Evolutionary conservation across 805 yeast species (phyloP).

Genomic region (Myxozyma vanderwaltii): DNA sequence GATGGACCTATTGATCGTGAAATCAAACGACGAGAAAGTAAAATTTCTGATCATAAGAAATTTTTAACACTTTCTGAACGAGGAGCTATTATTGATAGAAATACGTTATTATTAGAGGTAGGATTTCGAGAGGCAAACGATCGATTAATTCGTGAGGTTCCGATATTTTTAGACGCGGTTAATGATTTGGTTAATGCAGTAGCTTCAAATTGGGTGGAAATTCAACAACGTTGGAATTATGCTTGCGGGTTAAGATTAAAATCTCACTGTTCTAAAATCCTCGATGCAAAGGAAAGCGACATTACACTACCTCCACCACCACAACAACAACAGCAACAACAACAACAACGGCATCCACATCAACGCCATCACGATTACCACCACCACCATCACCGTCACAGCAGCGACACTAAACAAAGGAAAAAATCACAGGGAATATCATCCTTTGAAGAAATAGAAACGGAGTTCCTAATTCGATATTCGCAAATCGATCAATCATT

Average conservation of each 20-base stretch:
- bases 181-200: conserved; percentile 21
- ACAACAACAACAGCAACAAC: background rate
- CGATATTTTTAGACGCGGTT: conserved; percentile 15
- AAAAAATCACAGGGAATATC: background rate
- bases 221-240: conserved; percentile 18
- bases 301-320: no score
- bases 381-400: background rate
- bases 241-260: conserved; percentile 11
- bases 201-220: conserved; percentile 17
- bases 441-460: conserved; percentile 23
- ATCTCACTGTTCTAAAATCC: background rate
- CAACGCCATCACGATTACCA: no score
- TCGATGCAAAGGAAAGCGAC: no score
- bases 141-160: conserved; percentile 17
- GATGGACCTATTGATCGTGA: conserved; percentile 15
- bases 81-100: conserved; percentile 12
- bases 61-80: conserved; percentile 13
- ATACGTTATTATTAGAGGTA: conserved; percentile 4
- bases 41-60: conserved; percentile 16
- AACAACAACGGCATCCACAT: no score
- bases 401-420: background rate
- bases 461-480: conserved; percentile 9
- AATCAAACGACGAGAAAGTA: conserved; percentile 26
- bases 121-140: conserved; percentile 14
- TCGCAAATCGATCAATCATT: conserved; percentile 5